Conservation (phyloP, 2,329 filamentous ascomycete species). For the Trematosphaeria pertusa region DNA sequence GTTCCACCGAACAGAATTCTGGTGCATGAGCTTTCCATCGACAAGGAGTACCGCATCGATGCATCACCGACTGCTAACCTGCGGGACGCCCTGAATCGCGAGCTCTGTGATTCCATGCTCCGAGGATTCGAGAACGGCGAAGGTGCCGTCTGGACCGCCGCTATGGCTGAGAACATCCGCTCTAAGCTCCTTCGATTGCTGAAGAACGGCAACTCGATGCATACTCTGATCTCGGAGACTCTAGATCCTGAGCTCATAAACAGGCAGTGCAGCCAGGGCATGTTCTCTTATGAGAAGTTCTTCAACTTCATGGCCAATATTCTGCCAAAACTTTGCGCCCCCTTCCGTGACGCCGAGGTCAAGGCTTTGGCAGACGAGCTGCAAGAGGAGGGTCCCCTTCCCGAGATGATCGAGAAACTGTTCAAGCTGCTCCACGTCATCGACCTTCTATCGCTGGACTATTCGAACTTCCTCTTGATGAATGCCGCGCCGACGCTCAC, state of each 20-base stretch:
- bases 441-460: slow-evolving; percentile 79
- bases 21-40: slow-evolving; percentile 80
- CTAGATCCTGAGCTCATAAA: slow-evolving; percentile 75
- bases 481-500: slow-evolving; percentile 75
- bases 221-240: slow-evolving; percentile 76
- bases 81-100: slow-evolving; percentile 66
- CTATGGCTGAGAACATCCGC: slow-evolving; percentile 74
- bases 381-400: slow-evolving; percentile 52
- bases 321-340: slow-evolving; percentile 80
- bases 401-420: slow-evolving; percentile 76
- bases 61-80: slow-evolving; percentile 60
- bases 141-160: slow-evolving; percentile 71
- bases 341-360: slow-evolving; percentile 78
- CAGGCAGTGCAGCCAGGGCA: slow-evolving; percentile 72
- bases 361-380: slow-evolving; percentile 71
- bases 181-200: slow-evolving; percentile 76
- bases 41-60: slow-evolving; percentile 78
- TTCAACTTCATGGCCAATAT: slow-evolving; percentile 78
- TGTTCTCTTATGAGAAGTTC: slow-evolving; percentile 82
- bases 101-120: slow-evolving; percentile 67
- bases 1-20: slow-evolving; percentile 77
- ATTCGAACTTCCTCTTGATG: slow-evolving; percentile 80
- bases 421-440: slow-evolving; percentile 78
- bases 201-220: slow-evolving; percentile 73
- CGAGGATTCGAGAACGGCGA: slow-evolving; percentile 68